These are phyloP conservation scores for Micractinium sp. DNA, from an alignment of 139 green algal genomes.

Conservation along the genomic window DNA sequence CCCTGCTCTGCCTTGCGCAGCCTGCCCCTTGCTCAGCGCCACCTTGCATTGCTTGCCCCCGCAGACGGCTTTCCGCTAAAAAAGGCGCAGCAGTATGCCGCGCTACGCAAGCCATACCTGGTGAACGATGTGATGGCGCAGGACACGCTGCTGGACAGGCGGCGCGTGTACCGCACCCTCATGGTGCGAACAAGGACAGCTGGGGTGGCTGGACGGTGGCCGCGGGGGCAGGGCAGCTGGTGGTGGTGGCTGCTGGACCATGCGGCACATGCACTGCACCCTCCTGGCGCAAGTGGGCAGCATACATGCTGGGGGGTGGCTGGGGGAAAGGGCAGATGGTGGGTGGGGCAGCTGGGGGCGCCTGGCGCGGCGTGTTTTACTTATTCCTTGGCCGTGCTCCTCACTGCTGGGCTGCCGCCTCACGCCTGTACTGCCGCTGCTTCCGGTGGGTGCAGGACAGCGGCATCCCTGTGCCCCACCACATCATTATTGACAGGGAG, in stretches of 20 bases:
- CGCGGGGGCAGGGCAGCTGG: too few relatives aligned
- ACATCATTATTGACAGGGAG: constrained; percentile 92
- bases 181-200: constrained; percentile 28
- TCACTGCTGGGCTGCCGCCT: background rate
- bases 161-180: constrained; percentile 84
- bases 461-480: constrained; percentile 85
- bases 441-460: constrained; percentile 56
- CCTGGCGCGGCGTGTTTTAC: background rate
- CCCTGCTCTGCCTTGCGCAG: too few relatives aligned
- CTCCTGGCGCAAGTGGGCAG: too few relatives aligned
- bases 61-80: constrained; percentile 91
- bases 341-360: background rate
- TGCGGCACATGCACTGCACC: too few relatives aligned
- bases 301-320: too few relatives aligned
- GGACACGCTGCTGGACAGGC: constrained; percentile 88
- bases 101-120: constrained; percentile 88
- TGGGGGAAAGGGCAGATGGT: too few relatives aligned
- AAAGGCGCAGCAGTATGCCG: constrained; percentile 87
- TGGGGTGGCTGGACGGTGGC: too few relatives aligned
- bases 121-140: constrained; percentile 94
- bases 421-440: background rate
- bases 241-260: too few relatives aligned
- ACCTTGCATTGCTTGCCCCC: background rate
- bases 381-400: background rate
- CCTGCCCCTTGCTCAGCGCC: background rate